Percentiles rank a stretch among this genome's conserved stretches.
phyloP scores from a whole-genome alignment of 2,329 filamentous ascomycete species.

The Aspergillus vadensis region DNA sequence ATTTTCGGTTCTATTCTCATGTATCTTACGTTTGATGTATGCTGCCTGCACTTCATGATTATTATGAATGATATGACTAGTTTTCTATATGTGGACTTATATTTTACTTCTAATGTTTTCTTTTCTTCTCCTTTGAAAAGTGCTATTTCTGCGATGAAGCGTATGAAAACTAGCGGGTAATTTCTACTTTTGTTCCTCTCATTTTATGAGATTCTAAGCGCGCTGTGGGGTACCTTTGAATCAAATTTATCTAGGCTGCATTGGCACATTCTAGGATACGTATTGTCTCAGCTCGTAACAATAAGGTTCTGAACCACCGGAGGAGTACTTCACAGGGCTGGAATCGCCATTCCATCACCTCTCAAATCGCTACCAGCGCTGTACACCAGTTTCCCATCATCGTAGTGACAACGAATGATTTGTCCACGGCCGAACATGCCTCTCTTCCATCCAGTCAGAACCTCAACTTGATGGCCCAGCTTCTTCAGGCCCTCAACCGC shows the following conservation, averaged over 20 bases:
- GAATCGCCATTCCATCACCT: slow-evolving; percentile 75
- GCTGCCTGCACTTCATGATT: background rate
- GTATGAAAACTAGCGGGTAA: no score
- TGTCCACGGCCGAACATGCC: slow-evolving; percentile 82
- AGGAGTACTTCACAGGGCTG: slow-evolving; percentile 29
- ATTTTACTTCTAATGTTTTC: background rate
- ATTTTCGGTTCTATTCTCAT: slow-evolving; percentile 4
- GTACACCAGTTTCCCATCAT: slow-evolving; percentile 75
- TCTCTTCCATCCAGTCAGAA: slow-evolving; percentile 67
- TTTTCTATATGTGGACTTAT: background rate
- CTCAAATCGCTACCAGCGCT: slow-evolving; percentile 86
- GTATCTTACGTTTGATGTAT: slow-evolving; percentile 2
- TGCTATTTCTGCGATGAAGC: background rate
- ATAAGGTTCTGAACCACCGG: background rate
- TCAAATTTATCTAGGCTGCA: background rate
- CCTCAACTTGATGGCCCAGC: slow-evolving; percentile 72
- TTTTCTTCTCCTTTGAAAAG: background rate
- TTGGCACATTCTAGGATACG: background rate
- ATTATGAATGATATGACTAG: background rate
- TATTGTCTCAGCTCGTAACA: background rate
- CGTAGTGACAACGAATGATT: slow-evolving; percentile 75
- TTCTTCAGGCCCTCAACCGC: slow-evolving; percentile 67
- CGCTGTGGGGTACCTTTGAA: background rate
- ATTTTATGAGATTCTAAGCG: no score
- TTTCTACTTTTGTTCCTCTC: no score